Evolutionary conservation across 2,329 filamentous ascomycete species (phyloP).

Genomic region (Penicillium paneum): DNA sequence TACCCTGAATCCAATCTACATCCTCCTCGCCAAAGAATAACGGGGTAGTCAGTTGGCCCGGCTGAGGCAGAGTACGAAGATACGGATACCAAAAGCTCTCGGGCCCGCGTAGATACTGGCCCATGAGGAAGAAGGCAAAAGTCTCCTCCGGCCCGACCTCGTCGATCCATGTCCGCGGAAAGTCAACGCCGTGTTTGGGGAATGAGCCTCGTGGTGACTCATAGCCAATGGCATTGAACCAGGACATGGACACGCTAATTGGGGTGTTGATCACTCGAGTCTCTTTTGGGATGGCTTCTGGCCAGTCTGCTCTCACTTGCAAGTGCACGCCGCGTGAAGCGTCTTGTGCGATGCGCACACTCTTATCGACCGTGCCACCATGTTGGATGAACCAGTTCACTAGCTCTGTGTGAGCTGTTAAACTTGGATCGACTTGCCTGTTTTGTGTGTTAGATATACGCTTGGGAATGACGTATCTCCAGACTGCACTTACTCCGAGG

Average conservation of each 20-base stretch:
- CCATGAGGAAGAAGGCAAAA: slow-evolving; percentile 66
- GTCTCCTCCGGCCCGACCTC: slow-evolving; percentile 57
- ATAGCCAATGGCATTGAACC: slow-evolving; percentile 36
- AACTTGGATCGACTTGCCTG: slow-evolving; percentile 13
- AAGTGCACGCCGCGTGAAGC: slow-evolving; percentile 36
- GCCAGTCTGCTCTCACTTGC: slow-evolving; percentile 31
- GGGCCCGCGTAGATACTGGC: slow-evolving; percentile 59
- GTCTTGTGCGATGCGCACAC: slow-evolving; percentile 35
- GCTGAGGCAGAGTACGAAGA: slow-evolving; percentile 62
- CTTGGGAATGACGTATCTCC: slow-evolving; percentile 1
- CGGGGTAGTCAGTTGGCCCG: slow-evolving; percentile 58
- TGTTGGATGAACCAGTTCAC: slow-evolving; percentile 33
- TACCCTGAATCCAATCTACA: slow-evolving; percentile 47
- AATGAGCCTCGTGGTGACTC: slow-evolving; percentile 19
- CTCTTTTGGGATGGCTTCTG: slow-evolving; percentile 24
- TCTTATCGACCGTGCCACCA: slow-evolving; percentile 33
- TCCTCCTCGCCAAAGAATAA: slow-evolving; percentile 64
- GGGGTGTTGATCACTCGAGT: slow-evolving; percentile 39
- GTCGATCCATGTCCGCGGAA: slow-evolving; percentile 53
- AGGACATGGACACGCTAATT: slow-evolving; percentile 36
- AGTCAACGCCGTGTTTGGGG: slow-evolving; percentile 35
- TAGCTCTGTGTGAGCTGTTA: slow-evolving; percentile 29
- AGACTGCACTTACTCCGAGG: slow-evolving; percentile 4
- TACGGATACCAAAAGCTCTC: slow-evolving; percentile 68
- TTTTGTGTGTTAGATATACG: slow-evolving; percentile 9